Conservation (phyloP, 2,329 filamentous ascomycete genomes). For the Daldinia sp. region DNA sequence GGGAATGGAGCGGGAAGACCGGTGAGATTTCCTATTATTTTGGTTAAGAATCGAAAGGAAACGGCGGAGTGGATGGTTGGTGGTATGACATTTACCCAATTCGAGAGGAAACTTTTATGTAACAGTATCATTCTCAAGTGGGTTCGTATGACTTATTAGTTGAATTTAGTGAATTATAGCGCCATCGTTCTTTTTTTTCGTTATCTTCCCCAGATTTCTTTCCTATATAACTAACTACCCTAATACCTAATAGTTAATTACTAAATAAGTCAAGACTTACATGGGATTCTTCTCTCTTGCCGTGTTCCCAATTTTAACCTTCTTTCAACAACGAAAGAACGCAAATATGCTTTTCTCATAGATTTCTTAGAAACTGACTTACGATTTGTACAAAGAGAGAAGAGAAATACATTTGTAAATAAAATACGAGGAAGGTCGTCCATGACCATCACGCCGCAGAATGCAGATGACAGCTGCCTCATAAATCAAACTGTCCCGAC, state of each 20-base stretch:
- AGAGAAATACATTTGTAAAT: conserved; percentile 7
- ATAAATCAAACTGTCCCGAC: conserved; percentile 50
- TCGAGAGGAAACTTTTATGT: conserved; percentile 33
- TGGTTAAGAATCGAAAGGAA: not conserved
- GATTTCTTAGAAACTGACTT: too few species aligned
- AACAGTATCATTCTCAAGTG: conserved; percentile 17
- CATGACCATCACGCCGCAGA: conserved; percentile 42
- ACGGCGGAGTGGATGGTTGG: conserved; percentile 21
- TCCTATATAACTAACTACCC: not conserved
- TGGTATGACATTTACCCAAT: conserved; percentile 4
- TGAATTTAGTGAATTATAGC: not conserved
- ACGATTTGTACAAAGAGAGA: too few species aligned
- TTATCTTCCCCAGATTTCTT: conserved; percentile 27
- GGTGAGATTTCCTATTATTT: not conserved
- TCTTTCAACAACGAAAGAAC: conserved; percentile 1
- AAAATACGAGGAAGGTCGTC: conserved; percentile 18
- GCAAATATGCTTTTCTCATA: too few species aligned
- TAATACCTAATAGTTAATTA: not conserved
- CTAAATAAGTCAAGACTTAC: too few species aligned
- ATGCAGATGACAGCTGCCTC: conserved; percentile 50
- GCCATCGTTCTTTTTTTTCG: conserved; percentile 1
- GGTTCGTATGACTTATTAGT: conserved; percentile 8
- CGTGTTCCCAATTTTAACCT: conserved; percentile 8
- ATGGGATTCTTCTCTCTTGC: not conserved
- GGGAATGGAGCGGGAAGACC: not conserved